phyloP scores from a whole-genome alignment of 768 basidiomycete genomes.

The Saitozyma sp. region DNA sequence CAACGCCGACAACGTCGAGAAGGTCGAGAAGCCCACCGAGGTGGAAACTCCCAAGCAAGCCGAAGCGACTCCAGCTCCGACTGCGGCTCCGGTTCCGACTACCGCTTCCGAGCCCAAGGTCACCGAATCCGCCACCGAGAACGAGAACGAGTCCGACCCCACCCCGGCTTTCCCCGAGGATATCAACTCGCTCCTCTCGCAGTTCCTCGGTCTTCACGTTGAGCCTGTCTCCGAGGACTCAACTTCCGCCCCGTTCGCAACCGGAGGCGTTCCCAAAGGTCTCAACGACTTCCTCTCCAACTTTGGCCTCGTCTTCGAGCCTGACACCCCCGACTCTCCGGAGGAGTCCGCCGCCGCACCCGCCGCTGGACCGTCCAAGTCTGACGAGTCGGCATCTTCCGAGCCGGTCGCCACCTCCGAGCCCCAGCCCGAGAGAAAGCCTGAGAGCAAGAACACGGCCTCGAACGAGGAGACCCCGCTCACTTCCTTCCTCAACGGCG shows the following conservation, averaged over 20 bases:
- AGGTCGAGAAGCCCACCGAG: not conserved
- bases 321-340: slow-evolving; percentile 7
- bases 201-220: slow-evolving; percentile 42
- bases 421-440: slow-evolving; percentile 4
- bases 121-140: slow-evolving; percentile 2
- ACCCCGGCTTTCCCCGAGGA: slow-evolving; percentile 25
- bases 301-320: slow-evolving; percentile 44
- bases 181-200: slow-evolving; percentile 41
- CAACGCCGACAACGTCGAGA: slow-evolving; percentile 8
- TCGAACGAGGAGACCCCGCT: slow-evolving; percentile 24
- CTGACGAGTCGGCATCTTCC: not conserved
- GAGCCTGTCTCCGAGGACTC: slow-evolving; percentile 22
- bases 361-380: not conserved
- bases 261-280: slow-evolving; percentile 24
- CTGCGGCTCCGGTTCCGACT: slow-evolving; percentile 10
- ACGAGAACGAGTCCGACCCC: not conserved
- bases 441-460: not conserved
- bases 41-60: slow-evolving; percentile 2
- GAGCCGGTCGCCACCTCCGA: slow-evolving; percentile 8
- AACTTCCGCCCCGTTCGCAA: slow-evolving; percentile 1
- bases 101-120: slow-evolving; percentile 5
- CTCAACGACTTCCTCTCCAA: slow-evolving; percentile 42
- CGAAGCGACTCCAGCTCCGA: slow-evolving; percentile 1
- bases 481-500: slow-evolving; percentile 26
- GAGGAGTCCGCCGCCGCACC: no score